These are phyloP conservation scores for Tolypocladium album DNA, from an alignment of 2,329 filamentous ascomycete genomes.

Conservation along the genomic window DNA sequence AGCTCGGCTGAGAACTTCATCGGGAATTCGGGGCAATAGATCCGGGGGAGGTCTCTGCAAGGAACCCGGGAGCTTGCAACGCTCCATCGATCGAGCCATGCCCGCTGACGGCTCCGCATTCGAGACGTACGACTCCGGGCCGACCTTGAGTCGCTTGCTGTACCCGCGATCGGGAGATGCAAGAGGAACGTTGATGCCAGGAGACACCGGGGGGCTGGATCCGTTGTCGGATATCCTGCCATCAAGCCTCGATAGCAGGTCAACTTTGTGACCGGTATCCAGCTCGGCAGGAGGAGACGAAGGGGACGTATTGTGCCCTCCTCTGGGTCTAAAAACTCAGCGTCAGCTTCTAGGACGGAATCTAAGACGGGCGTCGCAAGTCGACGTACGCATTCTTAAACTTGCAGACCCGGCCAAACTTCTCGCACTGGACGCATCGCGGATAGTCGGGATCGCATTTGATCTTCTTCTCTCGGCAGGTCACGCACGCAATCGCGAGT, in stretches of 20 bases:
- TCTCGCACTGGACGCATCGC: conserved; percentile 85
- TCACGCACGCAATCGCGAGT: conserved; percentile 83
- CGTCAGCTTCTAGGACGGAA: conserved; percentile 1
- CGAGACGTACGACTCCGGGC: conserved; percentile 34
- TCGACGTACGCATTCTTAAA: conserved; percentile 75
- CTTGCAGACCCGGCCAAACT: conserved; percentile 76
- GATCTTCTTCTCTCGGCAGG: conserved; percentile 94
- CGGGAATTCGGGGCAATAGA: conserved; percentile 32
- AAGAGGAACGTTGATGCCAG: conserved; percentile 25
- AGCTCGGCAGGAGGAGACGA: conserved; percentile 40
- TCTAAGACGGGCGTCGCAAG: neutral
- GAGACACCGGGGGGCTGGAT: conserved; percentile 37
- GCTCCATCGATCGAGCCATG: conserved; percentile 22
- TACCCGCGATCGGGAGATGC: conserved; percentile 23
- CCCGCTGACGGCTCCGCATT: conserved; percentile 18
- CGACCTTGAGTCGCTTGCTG: conserved; percentile 38
- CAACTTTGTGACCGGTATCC: conserved; percentile 29
- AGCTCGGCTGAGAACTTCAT: conserved; percentile 35
- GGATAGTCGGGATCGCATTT: conserved; percentile 86
- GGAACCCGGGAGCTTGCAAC: conserved; percentile 21
- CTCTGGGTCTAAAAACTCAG: conserved; percentile 34
- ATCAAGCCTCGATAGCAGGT: conserved; percentile 22
- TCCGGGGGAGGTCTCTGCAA: conserved; percentile 27
- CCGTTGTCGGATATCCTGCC: conserved; percentile 28
- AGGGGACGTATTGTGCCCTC: conserved; percentile 46